These are phyloP conservation scores for Persicaria maculosa DNA, from an alignment of 148 eudicot genomes.

Conservation along the genomic window DNA sequence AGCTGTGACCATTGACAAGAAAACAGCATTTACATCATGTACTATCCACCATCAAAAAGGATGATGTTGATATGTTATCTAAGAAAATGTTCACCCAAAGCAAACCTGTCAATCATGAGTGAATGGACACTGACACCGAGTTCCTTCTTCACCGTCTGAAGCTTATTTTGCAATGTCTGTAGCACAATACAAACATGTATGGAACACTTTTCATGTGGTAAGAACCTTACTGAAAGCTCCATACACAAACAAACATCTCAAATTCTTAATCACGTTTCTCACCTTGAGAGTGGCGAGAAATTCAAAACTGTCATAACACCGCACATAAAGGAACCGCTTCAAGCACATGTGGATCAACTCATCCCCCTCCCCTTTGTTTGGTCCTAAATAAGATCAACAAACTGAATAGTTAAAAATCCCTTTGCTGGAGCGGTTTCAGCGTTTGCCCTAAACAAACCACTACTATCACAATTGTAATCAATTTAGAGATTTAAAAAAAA, in stretches of 20 bases:
- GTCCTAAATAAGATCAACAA: neutral
- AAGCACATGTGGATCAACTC: conserved; percentile 62
- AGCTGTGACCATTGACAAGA: neutral
- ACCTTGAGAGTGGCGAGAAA: conserved; percentile 88
- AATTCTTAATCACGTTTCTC: conserved; percentile 11
- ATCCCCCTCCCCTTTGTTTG: conserved; percentile 20
- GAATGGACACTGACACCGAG: conserved; percentile 39
- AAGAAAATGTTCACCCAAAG: neutral
- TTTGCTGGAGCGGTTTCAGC: neutral
- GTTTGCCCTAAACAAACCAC: conserved; percentile 1
- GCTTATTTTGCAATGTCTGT: conserved; percentile 53
- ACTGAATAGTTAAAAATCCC: neutral
- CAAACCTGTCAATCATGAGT: conserved; percentile 85
- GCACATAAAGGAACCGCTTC: conserved; percentile 66
- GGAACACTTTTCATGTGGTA: neutral
- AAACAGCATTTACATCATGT: conserved; percentile 4
- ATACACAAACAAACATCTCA: neutral
- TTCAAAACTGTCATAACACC: conserved; percentile 77
- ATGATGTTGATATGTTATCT: neutral
- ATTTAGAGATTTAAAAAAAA: neutral
- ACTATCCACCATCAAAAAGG: neutral
- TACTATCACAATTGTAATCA: neutral
- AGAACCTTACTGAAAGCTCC: neutral
- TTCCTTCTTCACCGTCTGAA: conserved; percentile 32
- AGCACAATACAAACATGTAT: conserved; percentile 12